phyloP scores from a whole-genome alignment of 2,329 filamentous ascomycete genomes.

The Xylaria sp. region DNA sequence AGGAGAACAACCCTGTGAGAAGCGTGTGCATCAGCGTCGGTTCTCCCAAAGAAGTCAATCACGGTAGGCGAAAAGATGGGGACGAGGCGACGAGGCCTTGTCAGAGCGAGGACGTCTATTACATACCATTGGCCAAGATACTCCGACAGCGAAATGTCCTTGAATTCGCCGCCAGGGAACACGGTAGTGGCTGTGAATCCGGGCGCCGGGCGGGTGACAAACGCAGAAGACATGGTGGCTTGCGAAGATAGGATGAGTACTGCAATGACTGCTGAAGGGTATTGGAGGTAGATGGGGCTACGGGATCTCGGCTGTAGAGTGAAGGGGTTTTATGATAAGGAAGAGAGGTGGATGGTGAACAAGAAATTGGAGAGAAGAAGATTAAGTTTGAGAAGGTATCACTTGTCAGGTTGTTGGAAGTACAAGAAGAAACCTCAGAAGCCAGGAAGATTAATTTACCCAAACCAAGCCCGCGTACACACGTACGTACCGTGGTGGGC shows the following conservation, averaged over 20 bases:
- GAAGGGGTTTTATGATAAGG: neutral
- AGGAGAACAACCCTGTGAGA: constrained; percentile 62
- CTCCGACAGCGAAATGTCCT: constrained; percentile 52
- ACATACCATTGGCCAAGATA: constrained; percentile 55
- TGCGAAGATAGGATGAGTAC: neutral
- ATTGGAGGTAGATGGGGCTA: neutral
- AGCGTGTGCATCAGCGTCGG: neutral
- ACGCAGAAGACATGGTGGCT: constrained; percentile 50
- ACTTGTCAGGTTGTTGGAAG: too few species aligned
- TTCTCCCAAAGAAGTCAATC: neutral
- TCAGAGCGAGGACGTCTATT: constrained; percentile 13
- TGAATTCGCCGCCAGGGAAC: constrained; percentile 55
- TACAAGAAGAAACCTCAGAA: too few species aligned
- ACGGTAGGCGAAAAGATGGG: neutral
- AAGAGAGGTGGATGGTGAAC: neutral
- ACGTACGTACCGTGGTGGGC: too few species aligned
- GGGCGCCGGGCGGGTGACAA: constrained; percentile 56
- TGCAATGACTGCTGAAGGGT: neutral
- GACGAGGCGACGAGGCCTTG: neutral
- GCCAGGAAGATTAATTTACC: too few species aligned
- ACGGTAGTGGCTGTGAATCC: constrained; percentile 56
- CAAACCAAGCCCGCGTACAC: too few species aligned
- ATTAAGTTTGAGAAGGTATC: too few species aligned
- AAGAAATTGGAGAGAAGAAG: too few species aligned
- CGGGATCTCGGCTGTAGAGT: neutral